These are phyloP conservation scores for Sonneratia alba DNA, from an alignment of 345 rosid species.

Conservation along the genomic window DNA sequence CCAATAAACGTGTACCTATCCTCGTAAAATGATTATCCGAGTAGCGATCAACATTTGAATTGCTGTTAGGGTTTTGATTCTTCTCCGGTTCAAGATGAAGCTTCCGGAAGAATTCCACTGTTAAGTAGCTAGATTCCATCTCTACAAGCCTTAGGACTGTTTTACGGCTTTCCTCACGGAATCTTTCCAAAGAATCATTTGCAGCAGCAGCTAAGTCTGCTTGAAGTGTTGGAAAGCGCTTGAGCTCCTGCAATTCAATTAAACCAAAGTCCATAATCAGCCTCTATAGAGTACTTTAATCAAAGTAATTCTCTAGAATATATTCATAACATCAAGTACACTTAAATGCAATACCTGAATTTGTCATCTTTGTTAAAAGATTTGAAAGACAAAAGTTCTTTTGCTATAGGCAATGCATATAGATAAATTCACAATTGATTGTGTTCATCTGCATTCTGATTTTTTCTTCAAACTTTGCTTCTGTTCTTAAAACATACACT, in stretches of 20 bases:
- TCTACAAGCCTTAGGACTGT: slow-evolving; percentile 84
- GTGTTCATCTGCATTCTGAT: not conserved
- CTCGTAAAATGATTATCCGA: slow-evolving; percentile 76
- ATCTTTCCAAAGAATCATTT: slow-evolving; percentile 82
- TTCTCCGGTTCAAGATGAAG: slow-evolving; percentile 82
- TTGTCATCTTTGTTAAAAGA: not conserved
- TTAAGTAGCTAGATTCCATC: slow-evolving; percentile 95
- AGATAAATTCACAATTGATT: not conserved
- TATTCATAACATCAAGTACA: not conserved
- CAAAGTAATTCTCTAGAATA: not conserved
- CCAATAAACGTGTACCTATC: slow-evolving; percentile 40
- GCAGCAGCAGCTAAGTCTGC: slow-evolving; percentile 92
- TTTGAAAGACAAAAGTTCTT: too few species aligned
- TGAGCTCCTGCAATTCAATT: slow-evolving; percentile 52
- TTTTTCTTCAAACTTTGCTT: not conserved
- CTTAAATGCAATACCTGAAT: not conserved
- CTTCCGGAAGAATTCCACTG: slow-evolving; percentile 95
- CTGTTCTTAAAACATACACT: not conserved
- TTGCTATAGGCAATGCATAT: too few species aligned
- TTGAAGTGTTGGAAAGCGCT: slow-evolving; percentile 83
- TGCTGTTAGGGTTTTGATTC: slow-evolving; percentile 32
- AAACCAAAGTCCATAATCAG: not conserved
- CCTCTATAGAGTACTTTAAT: not conserved
- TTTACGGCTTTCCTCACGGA: slow-evolving; percentile 87
- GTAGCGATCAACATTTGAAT: slow-evolving; percentile 51